Evolutionary conservation across 192 early-diverging fungal genomes (phyloP), one percentile per base, ranked within the genome.

Genomic region (Mortierella antarctica): DNA sequence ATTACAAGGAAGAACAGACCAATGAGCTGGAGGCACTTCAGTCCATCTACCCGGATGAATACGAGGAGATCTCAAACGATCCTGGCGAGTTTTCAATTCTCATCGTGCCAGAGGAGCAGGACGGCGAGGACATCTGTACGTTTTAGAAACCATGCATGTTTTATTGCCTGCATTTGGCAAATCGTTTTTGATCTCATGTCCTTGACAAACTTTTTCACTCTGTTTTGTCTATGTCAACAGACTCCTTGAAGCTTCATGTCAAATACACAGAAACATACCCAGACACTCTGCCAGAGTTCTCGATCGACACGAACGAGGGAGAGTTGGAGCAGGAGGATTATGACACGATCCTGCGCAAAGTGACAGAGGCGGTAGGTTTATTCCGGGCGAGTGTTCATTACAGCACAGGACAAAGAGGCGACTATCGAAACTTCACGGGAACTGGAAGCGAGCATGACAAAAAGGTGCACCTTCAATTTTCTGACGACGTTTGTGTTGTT

Each of bases 1-100:
- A 92, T 84, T 92, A 94, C 82, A 79, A 83, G 44, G 93, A 93
- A 67, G 94, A 95, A 80, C 93, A 94, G 82, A 83, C 86, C 40
- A 91, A 90, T 74, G 94, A 95, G 69, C 65, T 95, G 48, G 93
- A 94, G 67, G 92, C 91, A 20, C 88, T 95, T 56, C 86, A 92
- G 66, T 93, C 92, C 49, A 95, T 95, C 75, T 95, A 95, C 83
- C 89, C 91, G 50, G 91, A 90, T 65, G 93, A 94, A 78, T 89
- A 93, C 51, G 84, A 87, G 71, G 83, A 90, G 86, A 85, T 82
- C 49, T 85, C 83, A 57, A 13, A 62, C 7, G 65, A 62, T 31
- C 74, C 73, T 45, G 82, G 76, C 69, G 89, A 89, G 76, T 93
- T 92, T 65, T 76, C 79, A 21, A 91, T 94, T 23, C 66, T 64